Evolutionary conservation across 192 early-diverging fungal species (phyloP), one percentile per base, ranked within the genome.

Genomic region (Polychytrium aggregatum): DNA sequence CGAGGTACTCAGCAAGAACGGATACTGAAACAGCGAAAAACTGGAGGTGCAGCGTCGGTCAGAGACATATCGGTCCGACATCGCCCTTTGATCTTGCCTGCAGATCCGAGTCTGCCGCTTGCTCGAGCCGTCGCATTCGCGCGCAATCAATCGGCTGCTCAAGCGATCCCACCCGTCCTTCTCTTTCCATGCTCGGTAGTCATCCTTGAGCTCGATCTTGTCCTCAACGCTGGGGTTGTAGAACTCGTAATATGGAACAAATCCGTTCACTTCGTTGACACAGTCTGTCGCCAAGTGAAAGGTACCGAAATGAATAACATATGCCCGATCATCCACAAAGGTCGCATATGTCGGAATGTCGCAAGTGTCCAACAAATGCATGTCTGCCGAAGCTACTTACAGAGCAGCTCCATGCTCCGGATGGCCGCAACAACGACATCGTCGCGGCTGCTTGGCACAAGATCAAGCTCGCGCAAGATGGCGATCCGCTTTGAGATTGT

Each of bases 171-270:
- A n/a, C 22, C 56, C 41, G 7, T 44, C 14, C 3, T 20, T 3
- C 3, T 35, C n/a, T 48, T 66, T 70, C 68, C 68, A 70, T 25
- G 48, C 48, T 11, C 60, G 56, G 44, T 67, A 70, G 27, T 70
- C 68, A 39, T 67, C 68, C 37, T 70, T 70, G 35, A 70, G 50
- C n/a, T 63, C 58, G 17, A 70, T 30, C 3, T 37, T 31, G n/a
- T 42, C 64, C 38, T 70, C 65, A 25, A 70, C 58, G n/a, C 60
- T 41, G 25, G 62, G 56, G 48, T 70, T 70, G 55, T 70, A 70
- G 33, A 70, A 70, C 35, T 58, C 55, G 18, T 62, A 47, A 40
- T 44, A 64, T 20, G 67, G 59, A 38, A 69, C 52, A 53, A 56
- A 65, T 5, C 37, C 41, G 34, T 59, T 40, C 16, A 50, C 55